Evolutionary conservation across 2,329 filamentous ascomycete genomes (phyloP).

Genomic region (Lecanicillium sp.): DNA sequence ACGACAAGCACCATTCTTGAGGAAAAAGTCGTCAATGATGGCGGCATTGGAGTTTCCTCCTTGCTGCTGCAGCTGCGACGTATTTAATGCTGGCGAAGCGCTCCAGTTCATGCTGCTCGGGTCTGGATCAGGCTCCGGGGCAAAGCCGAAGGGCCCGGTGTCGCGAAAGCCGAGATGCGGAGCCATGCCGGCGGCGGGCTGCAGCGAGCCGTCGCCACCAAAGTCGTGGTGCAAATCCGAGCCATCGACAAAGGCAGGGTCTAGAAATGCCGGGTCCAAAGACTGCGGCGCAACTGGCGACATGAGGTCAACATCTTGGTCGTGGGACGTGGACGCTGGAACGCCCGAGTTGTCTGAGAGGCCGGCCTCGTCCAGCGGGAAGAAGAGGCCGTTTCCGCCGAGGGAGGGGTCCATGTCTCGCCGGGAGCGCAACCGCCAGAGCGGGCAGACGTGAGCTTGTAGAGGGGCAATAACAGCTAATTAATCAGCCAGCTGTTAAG

Average conservation of each 20-base stretch:
- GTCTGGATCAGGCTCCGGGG: background rate
- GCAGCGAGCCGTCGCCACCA: conserved; percentile 1
- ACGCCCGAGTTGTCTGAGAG: background rate
- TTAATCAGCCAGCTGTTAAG: no score
- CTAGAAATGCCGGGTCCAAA: conserved; percentile 3
- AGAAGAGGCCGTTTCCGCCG: no score
- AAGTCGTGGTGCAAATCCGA: conserved; percentile 1
- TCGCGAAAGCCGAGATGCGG: conserved; percentile 1
- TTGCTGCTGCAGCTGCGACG: background rate
- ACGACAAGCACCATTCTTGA: conserved; percentile 30
- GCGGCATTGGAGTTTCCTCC: conserved; percentile 7
- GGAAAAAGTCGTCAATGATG: conserved; percentile 28
- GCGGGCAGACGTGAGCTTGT: no score
- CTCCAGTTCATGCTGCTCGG: background rate
- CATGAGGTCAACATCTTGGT: background rate
- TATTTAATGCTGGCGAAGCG: background rate
- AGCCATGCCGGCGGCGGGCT: background rate
- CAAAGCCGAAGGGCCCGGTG: background rate
- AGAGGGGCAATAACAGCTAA: no score
- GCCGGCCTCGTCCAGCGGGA: no score
- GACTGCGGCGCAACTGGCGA: background rate
- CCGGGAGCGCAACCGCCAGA: no score
- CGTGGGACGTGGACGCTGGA: background rate
- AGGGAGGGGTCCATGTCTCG: no score
- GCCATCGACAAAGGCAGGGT: background rate